Evolutionary conservation across 306 rosid species (phyloP).

Genomic region (Argentina anserina): DNA sequence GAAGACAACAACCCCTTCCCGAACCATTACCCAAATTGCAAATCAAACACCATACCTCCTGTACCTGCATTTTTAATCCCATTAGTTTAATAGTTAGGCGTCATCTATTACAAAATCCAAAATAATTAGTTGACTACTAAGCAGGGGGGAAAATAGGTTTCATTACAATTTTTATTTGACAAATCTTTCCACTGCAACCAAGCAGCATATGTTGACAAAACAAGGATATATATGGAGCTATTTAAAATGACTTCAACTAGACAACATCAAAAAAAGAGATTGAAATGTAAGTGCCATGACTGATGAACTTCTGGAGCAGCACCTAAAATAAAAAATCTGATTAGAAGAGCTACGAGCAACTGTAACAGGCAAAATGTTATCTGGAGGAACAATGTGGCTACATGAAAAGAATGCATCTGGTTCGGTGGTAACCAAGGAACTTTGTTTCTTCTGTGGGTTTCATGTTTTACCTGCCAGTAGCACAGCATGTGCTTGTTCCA

Average conservation of each 20-base stretch:
- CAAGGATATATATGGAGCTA: neutral
- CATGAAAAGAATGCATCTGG: conserved; percentile 78
- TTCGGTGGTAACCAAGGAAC: conserved; percentile 65
- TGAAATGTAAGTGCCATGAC: conserved; percentile 45
- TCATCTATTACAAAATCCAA: conserved; percentile 9
- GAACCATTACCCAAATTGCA: conserved; percentile 80
- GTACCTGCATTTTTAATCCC: conserved; percentile 51
- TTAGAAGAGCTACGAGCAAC: conserved; percentile 86
- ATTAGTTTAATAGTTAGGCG: conserved; percentile 22
- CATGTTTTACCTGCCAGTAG: conserved; percentile 87
- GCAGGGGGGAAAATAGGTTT: neutral
- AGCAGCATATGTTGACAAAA: neutral
- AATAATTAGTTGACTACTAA: neutral
- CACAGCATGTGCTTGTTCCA: conserved; percentile 81
- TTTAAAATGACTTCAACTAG: neutral
- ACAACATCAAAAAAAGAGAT: neutral
- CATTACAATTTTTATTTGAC: neutral
- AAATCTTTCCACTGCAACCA: neutral
- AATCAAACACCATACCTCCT: conserved; percentile 74
- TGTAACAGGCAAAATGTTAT: conserved; percentile 78
- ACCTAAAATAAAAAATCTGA: conserved; percentile 82
- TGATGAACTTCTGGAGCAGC: conserved; percentile 61
- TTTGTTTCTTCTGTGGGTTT: conserved; percentile 93
- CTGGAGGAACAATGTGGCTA: conserved; percentile 80
- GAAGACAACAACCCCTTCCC: conserved; percentile 90